Base-by-base conservation (phyloP, 1,284 basidiomycete genomes). In the Ganoderma sinense region DNA sequence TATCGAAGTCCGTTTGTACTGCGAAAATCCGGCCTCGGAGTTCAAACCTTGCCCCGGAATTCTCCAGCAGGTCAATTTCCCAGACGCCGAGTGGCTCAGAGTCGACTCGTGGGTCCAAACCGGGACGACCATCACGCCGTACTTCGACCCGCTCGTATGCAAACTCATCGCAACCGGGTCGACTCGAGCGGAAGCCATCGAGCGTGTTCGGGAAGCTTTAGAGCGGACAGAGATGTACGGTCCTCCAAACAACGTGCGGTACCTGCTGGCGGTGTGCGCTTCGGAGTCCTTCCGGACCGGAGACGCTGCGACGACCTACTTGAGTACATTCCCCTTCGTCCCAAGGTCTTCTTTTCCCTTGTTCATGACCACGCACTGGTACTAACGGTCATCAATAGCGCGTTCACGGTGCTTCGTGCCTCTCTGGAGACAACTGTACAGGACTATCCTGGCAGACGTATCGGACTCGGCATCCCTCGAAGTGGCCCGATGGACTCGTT, bases 401-500 rank as follows among this genome's bases (percentile, higher is more conserved):
- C 86, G 0, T 78, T 93, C 68, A 88, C 89, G 40, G 85, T 93
- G 2, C 63, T 91, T 13, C 83, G 84, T 5, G 82, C 86, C 0
- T 91, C 91, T 0, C 80, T 92, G 26, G 88, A 89, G 51, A 86
- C 86, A 1, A 87, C 88, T 0, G 82, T 93, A 0, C 92, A 94
- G 76, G 90, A 92, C 75, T 83, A 88, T 26, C 90, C 91, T 2
- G 88, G 88, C 1, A 84, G 92, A 18, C 79, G 77, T 0, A 82
- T 87, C 1, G 87, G 89, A 0, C 80, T 87, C 55, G 92, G 92
- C 16, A 85, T 93, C 11, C 92, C 92, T 0, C 84, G 82, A n/a
- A 87, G 88, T 68, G 92, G 92, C 0, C 88, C 91, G 0, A 89
- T 91, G 86, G 92, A 94, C 76, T 75, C 82, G 13, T 78, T 89